These are phyloP conservation scores for Blastobotrys illinoisensis DNA, from an alignment of 1,139 yeast species.

Conservation along the genomic window DNA sequence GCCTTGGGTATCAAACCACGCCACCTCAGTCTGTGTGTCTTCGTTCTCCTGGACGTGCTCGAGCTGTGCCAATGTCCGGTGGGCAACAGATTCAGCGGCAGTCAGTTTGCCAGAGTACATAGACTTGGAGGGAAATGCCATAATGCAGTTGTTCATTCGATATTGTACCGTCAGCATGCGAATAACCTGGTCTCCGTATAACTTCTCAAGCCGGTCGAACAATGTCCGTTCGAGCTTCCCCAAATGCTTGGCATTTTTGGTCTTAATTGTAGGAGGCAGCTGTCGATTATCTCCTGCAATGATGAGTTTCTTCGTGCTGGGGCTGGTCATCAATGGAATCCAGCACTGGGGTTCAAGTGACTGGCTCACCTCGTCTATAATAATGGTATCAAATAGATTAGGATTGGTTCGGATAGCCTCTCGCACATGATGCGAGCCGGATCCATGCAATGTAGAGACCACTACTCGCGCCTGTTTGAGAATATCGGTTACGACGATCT, in stretches of 20 bases:
- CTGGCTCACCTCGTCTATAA: conserved; percentile 94
- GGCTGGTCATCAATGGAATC: conserved; percentile 79
- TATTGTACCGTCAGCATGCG: conserved; percentile 70
- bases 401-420: conserved; percentile 36
- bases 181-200: conserved; percentile 46
- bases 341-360: conserved; percentile 93
- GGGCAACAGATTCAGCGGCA: conserved; percentile 58
- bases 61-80: conserved; percentile 51
- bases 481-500: conserved; percentile 54
- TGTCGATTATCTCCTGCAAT: conserved; percentile 70
- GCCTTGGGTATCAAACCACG: conserved; percentile 93
- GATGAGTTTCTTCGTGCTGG: conserved; percentile 54
- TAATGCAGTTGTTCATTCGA: conserved; percentile 74
- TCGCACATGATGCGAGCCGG: conserved; percentile 65
- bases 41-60: conserved; percentile 43
- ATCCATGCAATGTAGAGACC: conserved; percentile 80
- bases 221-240: conserved; percentile 54
- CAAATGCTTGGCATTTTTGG: conserved; percentile 33
- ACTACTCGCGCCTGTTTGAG: conserved; percentile 62
- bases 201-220: conserved; percentile 66
- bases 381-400: conserved; percentile 66
- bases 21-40: conserved; percentile 42
- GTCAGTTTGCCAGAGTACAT: conserved; percentile 58
- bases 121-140: conserved; percentile 68
- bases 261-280: conserved; percentile 48